Evolutionary conservation across 1,139 yeast genomes (phyloP).

Genomic region (Saccharomycopsis hybrid): DNA sequence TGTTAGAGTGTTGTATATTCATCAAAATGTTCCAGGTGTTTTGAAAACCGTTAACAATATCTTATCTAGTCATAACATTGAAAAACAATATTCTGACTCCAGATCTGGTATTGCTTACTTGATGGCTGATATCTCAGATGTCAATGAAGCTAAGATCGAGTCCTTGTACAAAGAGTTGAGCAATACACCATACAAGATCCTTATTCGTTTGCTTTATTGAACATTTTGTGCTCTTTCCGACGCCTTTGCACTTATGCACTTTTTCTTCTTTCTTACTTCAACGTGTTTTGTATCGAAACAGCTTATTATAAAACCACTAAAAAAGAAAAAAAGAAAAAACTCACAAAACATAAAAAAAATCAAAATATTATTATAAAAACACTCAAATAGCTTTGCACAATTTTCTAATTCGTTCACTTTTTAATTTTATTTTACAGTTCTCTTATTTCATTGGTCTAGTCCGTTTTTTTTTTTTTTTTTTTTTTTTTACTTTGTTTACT

Average conservation of each 20-base stretch:
- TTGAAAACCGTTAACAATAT: constrained; percentile 95
- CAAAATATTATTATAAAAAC: no score
- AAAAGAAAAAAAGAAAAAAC: no score
- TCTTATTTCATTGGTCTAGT: no score
- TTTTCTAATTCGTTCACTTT: no score
- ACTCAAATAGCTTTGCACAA: no score
- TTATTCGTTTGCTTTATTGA: constrained; percentile 83
- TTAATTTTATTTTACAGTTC: no score
- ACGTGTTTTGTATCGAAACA: no score
- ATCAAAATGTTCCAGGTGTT: constrained; percentile 98
- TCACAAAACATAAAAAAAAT: no score
- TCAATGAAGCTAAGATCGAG: constrained; percentile 75
- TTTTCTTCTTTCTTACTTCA: no score
- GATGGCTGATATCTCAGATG: constrained; percentile 96
- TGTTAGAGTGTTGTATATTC: constrained; percentile 93
- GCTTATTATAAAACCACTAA: no score
- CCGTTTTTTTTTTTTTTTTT: no score
- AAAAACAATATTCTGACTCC: constrained; percentile 95
- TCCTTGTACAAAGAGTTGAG: constrained; percentile 79
- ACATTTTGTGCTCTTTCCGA: neutral
- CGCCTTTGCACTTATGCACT: neutral
- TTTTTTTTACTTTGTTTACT: no score
- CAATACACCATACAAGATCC: constrained; percentile 84
- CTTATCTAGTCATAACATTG: constrained; percentile 90
- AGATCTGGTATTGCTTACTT: constrained; percentile 94